Evolutionary conservation across 2,329 filamentous ascomycete species (phyloP).

Genomic region (Teratosphaeriaceae sp.): DNA sequence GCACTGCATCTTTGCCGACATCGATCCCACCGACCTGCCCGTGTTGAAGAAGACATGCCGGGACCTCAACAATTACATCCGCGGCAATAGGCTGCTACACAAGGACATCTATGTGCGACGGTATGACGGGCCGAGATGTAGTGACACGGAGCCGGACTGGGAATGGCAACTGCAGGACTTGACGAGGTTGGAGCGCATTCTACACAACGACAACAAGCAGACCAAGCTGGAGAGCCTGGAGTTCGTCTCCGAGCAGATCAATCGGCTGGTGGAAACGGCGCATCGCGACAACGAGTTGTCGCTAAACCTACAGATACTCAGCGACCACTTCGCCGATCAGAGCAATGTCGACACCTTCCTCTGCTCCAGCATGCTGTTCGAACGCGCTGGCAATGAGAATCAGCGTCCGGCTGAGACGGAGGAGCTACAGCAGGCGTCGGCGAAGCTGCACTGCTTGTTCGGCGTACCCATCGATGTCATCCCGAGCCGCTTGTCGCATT

Average conservation of each 20-base stretch:
- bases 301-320: conserved; percentile 37
- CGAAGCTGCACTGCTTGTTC: conserved; percentile 61
- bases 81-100: conserved; percentile 53
- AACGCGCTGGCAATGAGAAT: conserved; percentile 43
- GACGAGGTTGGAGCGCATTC: conserved; percentile 38
- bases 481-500: conserved; percentile 21
- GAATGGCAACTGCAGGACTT: conserved; percentile 30
- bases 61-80: conserved; percentile 48
- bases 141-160: conserved; percentile 29
- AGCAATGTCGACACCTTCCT: conserved; percentile 55
- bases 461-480: conserved; percentile 50
- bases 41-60: conserved; percentile 47
- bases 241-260: conserved; percentile 20
- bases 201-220: conserved; percentile 38
- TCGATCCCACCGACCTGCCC: conserved; percentile 52
- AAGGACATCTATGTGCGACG: conserved; percentile 54
- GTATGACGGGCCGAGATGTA: conserved; percentile 22
- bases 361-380: conserved; percentile 57
- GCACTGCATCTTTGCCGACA: conserved; percentile 52
- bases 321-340: conserved; percentile 35
- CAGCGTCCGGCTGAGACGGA: conserved; percentile 35
- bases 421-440: conserved; percentile 55
- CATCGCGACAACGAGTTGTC: conserved; percentile 34
- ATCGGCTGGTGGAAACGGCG: conserved; percentile 18
- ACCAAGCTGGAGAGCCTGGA: conserved; percentile 35